phyloP scores from a whole-genome alignment of 2,329 filamentous ascomycete genomes.

The Aureobasidium vineae region DNA sequence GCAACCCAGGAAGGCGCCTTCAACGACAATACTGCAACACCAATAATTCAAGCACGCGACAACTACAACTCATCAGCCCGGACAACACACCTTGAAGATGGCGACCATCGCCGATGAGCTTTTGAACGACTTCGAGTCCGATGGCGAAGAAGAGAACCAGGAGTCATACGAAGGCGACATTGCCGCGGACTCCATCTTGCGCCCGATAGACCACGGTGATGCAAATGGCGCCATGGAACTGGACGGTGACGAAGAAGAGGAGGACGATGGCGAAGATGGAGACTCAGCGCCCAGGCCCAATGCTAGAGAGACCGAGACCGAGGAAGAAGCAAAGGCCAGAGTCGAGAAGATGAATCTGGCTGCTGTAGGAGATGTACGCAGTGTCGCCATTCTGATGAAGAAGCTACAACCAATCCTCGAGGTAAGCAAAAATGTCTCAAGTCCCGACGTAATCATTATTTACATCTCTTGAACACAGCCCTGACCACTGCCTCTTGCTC shows the following conservation, averaged over 20 bases:
- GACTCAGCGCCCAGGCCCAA: slow-evolving; percentile 58
- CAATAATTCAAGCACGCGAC: neutral
- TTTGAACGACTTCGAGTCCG: slow-evolving; percentile 86
- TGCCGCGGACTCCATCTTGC: slow-evolving; percentile 19
- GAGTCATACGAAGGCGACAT: slow-evolving; percentile 28
- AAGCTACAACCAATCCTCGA: slow-evolving; percentile 76
- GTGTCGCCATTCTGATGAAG: slow-evolving; percentile 76
- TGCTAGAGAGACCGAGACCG: slow-evolving; percentile 58
- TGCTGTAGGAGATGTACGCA: slow-evolving; percentile 72
- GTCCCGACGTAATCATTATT: slow-evolving; percentile 48
- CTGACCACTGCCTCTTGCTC: slow-evolving; percentile 60
- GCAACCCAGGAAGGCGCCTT: neutral
- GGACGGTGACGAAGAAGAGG: slow-evolving; percentile 52
- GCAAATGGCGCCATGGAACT: slow-evolving; percentile 51
- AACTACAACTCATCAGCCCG: neutral
- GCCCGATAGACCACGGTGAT: slow-evolving; percentile 30
- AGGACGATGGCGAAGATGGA: slow-evolving; percentile 42
- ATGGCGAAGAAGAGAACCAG: slow-evolving; percentile 60
- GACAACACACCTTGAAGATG: slow-evolving; percentile 53
- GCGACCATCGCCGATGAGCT: slow-evolving; percentile 91
- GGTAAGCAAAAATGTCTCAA: slow-evolving; percentile 57
- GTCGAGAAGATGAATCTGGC: slow-evolving; percentile 80
- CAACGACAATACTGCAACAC: neutral
- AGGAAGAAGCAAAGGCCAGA: slow-evolving; percentile 70
- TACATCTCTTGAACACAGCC: slow-evolving; percentile 65